Base-by-base conservation (phyloP, 2,329 filamentous ascomycete species). In the Cercospora citrullina region DNA sequence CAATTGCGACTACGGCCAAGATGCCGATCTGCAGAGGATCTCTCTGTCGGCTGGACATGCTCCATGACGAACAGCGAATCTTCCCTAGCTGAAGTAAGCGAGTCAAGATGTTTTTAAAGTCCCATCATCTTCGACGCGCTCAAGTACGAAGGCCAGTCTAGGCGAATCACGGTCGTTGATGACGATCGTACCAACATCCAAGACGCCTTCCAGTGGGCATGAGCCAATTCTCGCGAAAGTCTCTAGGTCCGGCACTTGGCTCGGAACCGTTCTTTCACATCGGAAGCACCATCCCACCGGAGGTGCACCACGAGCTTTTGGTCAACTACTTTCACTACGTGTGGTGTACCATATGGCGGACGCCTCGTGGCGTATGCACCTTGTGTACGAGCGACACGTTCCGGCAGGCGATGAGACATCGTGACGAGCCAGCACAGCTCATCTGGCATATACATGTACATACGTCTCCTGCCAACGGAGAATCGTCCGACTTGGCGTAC, bases 41-140 rank as follows among this genome's bases (percentile, higher is more conserved):
- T 42, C 31, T 64, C 61, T 31, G 18, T 39, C 48, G 48, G 48
- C 61, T 64, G 61, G 45, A 64, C 26, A 48, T 64, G 48, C 61
- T 64, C 61, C 23, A n/a, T 8, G 23, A 6, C 5, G 9, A 6
- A 31, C 28, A n/a, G 12, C 26, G n/a, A n/a, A 18, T 30, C 53
- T 30, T 16, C 26, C 21, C 14, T 26, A 26, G 59, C 59, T 26
- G 23, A 26, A 58, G 31, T 23, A 42, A 30, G 21, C 48, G 48
- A 64, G 62, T 64, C 62, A 64, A 51, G 62, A 14, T 18, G 26
- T 57, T 33, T 57, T 26, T 16, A 18, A 21, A 55, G 45, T 55
- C 21, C 28, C 14, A 26, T 58, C 14, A 10, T n/a, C 7, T 1
- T 58, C 53, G 23, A 58, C 53, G 31, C 53, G 53, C 2, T 51